Conservation (phyloP, 768 basidiomycete genomes). For the Mrakia hoshinonis region DNA sequence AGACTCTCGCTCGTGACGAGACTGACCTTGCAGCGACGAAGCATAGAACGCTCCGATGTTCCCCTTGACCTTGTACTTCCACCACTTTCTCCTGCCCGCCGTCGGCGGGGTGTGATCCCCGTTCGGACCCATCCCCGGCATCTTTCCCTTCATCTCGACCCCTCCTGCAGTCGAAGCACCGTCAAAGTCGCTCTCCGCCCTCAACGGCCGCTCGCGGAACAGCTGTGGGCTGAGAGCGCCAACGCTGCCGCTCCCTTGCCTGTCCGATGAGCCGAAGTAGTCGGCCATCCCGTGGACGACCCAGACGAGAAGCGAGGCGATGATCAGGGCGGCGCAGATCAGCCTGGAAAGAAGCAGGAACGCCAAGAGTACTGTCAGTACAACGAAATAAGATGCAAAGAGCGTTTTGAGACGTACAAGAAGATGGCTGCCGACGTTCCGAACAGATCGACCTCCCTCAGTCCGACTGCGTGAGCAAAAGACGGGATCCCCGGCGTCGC, state of each 20-base stretch:
- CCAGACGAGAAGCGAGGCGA: slow-evolving; percentile 65
- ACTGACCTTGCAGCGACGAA: slow-evolving; percentile 36
- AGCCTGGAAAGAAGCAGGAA: slow-evolving; percentile 33
- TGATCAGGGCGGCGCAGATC: slow-evolving; percentile 63
- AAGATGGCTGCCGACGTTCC: slow-evolving; percentile 73
- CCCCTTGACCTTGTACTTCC: slow-evolving; percentile 39
- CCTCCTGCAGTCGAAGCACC: neutral
- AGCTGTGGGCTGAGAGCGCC: slow-evolving; percentile 23
- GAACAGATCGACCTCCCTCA: slow-evolving; percentile 74
- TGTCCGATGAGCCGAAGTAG: slow-evolving; percentile 29
- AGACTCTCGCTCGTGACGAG: too few relatives aligned
- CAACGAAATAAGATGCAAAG: neutral
- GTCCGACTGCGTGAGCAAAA: slow-evolving; percentile 74
- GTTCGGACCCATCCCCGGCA: slow-evolving; percentile 33
- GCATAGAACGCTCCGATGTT: slow-evolving; percentile 41
- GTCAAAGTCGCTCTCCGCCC: neutral
- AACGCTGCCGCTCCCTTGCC: slow-evolving; percentile 40
- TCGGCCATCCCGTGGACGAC: slow-evolving; percentile 48
- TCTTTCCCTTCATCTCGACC: slow-evolving; percentile 31
- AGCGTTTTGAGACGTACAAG: slow-evolving; percentile 40
- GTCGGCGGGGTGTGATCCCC: slow-evolving; percentile 10
- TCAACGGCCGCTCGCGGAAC: slow-evolving; percentile 19
- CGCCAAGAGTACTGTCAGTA: neutral
- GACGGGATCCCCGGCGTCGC: slow-evolving; percentile 61
- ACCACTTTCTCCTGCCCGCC: slow-evolving; percentile 36